Base-by-base conservation (phyloP, 1,284 basidiomycete genomes). In the Puccinia coronata region DNA sequence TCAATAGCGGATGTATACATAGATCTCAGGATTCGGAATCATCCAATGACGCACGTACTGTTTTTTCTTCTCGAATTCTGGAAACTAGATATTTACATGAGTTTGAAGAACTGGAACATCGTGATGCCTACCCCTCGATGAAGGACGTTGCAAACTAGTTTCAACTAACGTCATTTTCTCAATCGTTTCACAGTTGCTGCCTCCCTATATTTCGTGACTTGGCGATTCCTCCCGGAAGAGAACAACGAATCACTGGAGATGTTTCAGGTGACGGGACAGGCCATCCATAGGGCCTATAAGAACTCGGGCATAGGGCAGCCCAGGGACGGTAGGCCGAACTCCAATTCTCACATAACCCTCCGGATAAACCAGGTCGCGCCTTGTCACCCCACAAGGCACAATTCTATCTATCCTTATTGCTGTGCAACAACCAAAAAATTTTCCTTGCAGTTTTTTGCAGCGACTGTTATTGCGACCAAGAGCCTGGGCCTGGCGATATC, bases 171-270 rank as follows among this genome's bases (percentile, higher is more conserved):
- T 63, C 61, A 63, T 23, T 63, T n/a, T 41, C 36, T n/a, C 4
- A 20, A 39, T 63, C 20, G 61, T 63, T 39, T 63, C 61, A 63
- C 61, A 39, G 18, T n/a, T 31, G 34, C 31, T 31, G 36, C 61
- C 61, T 63, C n/a, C 61, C 61, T 20, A 5, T 23, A 63, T 63
- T 63, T 63, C 61, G 61, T 63, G 36, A 63, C 14, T 11, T 63
- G 34, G 41, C 34, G 61, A 63, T 31, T 63, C 61, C 25, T 25
- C 8, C 61, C 61, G 61, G 61, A 63, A 63, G 61, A 63, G 61
- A 63, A 63, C 34, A 63, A 63, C 41, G 34, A 34, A 63, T 41
- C 36, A 63, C 61, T 34, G 14, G 36, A 63, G 41, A 5, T 31
- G 61, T 63, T 63, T 63, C 36, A 63, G 61, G 36, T 41, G 18